Evolutionary conservation across 768 basidiomycete genomes (phyloP).

Genomic region (Panaeolus papilionaceus): DNA sequence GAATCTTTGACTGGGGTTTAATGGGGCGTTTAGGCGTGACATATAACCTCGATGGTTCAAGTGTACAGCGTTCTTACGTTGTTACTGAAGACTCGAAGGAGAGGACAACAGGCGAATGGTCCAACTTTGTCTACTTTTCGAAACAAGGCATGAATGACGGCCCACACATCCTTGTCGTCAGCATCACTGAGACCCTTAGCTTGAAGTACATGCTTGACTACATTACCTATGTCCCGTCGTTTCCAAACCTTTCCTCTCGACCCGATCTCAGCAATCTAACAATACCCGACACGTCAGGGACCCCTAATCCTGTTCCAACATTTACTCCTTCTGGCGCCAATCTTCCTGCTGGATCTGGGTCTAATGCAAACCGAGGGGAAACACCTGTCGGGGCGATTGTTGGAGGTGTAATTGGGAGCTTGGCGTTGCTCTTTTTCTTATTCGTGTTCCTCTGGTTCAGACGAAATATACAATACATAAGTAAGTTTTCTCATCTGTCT

Average conservation of each 20-base stretch:
- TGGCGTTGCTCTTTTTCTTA: conserved; percentile 8
- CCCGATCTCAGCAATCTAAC: conserved; percentile 2
- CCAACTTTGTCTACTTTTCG: conserved; percentile 32
- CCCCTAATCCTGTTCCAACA: not conserved
- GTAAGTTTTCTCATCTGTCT: not conserved
- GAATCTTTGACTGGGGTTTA: conserved; percentile 31
- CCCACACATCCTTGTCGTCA: conserved; percentile 32
- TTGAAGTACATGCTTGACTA: conserved; percentile 35
- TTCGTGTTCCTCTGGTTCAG: conserved; percentile 1
- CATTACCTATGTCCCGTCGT: conserved; percentile 35
- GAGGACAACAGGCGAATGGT: conserved; percentile 27
- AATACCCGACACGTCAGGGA: not conserved
- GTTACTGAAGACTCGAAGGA: conserved; percentile 27
- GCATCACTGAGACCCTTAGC: conserved; percentile 28
- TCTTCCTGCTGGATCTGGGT: not conserved
- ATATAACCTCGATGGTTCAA: conserved; percentile 31
- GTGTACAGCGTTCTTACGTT: conserved; percentile 24
- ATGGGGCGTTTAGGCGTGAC: conserved; percentile 27
- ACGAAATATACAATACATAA: conserved; percentile 4
- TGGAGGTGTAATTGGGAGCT: conserved; percentile 18
- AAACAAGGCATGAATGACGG: conserved; percentile 26
- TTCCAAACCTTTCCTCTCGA: conserved; percentile 26
- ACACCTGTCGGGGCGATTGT: conserved; percentile 9
- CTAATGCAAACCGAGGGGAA: not conserved
- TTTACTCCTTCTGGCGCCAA: not conserved